Conservation (phyloP, 2,329 filamentous ascomycete species). For the Botrytis elliptica region DNA sequence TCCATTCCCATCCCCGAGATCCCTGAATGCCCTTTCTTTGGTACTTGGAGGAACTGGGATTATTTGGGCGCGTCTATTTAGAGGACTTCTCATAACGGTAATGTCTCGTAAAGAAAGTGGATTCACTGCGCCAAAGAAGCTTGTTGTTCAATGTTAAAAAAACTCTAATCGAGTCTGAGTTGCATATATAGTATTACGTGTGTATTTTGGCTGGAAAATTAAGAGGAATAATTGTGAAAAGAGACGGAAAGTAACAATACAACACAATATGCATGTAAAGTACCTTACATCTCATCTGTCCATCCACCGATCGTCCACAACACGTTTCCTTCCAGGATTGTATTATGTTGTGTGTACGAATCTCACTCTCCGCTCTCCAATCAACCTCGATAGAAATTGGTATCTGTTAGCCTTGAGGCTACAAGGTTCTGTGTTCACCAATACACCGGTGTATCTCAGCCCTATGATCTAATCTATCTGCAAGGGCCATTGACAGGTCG, state of each 20-base stretch:
- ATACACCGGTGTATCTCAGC: conserved; percentile 12
- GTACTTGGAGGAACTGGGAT: background rate
- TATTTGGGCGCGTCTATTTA: background rate
- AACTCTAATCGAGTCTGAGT: too few relatives aligned
- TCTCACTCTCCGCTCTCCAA: conserved; percentile 9
- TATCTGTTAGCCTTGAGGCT: background rate
- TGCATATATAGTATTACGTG: too few relatives aligned
- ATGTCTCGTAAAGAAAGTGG: background rate
- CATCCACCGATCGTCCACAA: conserved; percentile 15
- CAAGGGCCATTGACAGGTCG: conserved; percentile 17
- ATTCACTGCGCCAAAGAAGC: background rate
- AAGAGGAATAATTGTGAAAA: background rate
- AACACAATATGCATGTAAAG: background rate
- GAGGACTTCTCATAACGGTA: background rate
- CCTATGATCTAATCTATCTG: conserved; percentile 18
- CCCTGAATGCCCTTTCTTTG: conserved; percentile 1
- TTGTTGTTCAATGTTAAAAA: background rate
- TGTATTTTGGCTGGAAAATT: background rate
- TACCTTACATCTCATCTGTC: conserved; percentile 16
- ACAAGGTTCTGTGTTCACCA: conserved; percentile 9
- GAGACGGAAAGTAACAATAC: background rate
- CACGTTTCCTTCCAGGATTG: conserved; percentile 21
- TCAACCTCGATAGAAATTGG: background rate
- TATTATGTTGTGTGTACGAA: background rate
- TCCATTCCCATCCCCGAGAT: background rate